phyloP scores from a whole-genome alignment of 108 stramenopile species.

The Aureococcus anophagefferens region DNA sequence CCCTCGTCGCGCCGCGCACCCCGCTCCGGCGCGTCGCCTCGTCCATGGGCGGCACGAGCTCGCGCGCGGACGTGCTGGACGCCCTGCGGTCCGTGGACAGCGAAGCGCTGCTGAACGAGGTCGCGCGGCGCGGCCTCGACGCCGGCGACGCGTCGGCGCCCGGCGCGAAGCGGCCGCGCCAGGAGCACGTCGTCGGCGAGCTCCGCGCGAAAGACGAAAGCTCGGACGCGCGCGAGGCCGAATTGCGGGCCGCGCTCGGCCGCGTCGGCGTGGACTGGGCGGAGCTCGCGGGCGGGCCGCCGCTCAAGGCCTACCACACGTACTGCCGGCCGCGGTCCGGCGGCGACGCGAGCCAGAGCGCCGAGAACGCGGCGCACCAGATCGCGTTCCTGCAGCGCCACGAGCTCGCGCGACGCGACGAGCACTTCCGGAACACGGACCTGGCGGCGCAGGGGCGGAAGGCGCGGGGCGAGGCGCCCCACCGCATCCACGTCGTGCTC shows the following conservation, averaged over 20 bases:
- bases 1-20: no score
- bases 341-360: background rate
- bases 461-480: background rate
- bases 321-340: background rate
- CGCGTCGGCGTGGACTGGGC: background rate
- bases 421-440: background rate
- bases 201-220: background rate
- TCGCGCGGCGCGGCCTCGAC: background rate
- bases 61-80: background rate
- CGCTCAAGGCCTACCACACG: background rate
- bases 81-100: background rate
- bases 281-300: background rate
- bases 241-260: background rate
- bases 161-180: no score
- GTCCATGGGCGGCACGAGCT: no score
- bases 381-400: background rate
- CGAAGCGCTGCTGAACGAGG: background rate
- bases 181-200: background rate
- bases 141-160: background rate
- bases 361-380: background rate
- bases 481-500: conserved; percentile 35
- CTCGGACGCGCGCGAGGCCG: background rate
- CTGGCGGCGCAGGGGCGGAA: background rate
- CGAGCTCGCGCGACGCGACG: background rate
- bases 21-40: no score